Conservation (phyloP, 495 filamentous ascomycete genomes). For the Usnea hakonensis region DNA sequence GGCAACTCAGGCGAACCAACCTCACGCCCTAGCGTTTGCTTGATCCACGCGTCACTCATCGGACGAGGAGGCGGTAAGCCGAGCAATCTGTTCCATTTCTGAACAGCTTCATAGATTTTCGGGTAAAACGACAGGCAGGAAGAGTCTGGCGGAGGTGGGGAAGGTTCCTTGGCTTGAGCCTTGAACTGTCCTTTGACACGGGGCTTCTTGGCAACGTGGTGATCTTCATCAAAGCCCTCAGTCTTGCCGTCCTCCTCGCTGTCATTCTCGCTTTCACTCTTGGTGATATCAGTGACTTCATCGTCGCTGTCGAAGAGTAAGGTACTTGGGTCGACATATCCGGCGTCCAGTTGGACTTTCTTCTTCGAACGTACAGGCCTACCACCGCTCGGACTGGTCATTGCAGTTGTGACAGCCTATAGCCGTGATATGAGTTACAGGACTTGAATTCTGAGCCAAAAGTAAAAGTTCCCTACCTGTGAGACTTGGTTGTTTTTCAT, state of each 20-base stretch:
- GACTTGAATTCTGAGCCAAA: not conserved
- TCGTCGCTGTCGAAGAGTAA: slow-evolving; percentile 10
- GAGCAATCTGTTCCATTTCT: not conserved
- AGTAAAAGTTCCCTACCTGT: not conserved
- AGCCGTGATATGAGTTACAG: not conserved
- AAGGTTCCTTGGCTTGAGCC: not conserved
- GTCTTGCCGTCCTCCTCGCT: not conserved
- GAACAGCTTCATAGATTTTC: not conserved
- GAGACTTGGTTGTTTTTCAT: not conserved
- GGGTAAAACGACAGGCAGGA: not conserved
- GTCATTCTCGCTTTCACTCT: not conserved
- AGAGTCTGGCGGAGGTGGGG: not conserved
- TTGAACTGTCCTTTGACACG: not conserved
- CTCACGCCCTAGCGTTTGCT: not conserved
- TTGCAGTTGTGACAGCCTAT: not conserved
- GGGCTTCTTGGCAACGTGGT: not conserved
- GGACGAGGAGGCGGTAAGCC: not conserved
- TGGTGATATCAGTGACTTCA: not conserved
- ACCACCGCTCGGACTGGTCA: not conserved
- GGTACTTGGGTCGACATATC: slow-evolving; percentile 11
- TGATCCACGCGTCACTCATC: not conserved
- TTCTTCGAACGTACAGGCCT: slow-evolving; percentile 7
- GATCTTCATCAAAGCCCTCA: not conserved
- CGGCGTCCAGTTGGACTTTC: not conserved
- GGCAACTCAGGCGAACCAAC: not conserved